A percentile compares a stretch with the other conserved stretches of the same genome.
These are phyloP conservation scores for Neurospora hispaniola DNA, from an alignment of 495 filamentous ascomycete species.

Conservation along the genomic window DNA sequence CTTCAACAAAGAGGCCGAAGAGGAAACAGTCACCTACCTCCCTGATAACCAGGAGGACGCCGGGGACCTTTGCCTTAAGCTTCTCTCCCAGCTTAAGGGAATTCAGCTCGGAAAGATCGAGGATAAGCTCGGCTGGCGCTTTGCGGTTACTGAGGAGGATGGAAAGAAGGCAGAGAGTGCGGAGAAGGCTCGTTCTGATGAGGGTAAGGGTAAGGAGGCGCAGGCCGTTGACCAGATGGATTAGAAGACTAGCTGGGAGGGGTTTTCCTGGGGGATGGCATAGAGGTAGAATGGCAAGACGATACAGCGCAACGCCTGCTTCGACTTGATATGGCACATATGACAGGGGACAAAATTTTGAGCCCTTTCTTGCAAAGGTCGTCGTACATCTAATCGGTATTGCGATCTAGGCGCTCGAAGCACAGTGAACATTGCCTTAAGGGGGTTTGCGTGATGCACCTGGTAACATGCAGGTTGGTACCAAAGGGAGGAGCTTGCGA, in stretches of 20 bases:
- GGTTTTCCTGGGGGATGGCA: neutral
- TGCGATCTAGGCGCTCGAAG: too few relatives aligned
- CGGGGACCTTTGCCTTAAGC: constrained; percentile 55
- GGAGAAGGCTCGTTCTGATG: neutral
- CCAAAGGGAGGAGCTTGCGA: neutral
- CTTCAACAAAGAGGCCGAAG: constrained; percentile 5
- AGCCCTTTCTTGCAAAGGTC: too few relatives aligned
- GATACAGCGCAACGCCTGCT: neutral
- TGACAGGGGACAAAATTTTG: too few relatives aligned
- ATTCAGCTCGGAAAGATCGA: constrained; percentile 72
- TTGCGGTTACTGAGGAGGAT: constrained; percentile 41
- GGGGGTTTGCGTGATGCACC: too few relatives aligned
- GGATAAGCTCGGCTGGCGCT: constrained; percentile 68
- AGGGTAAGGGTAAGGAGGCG: neutral
- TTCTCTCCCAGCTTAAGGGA: constrained; percentile 67
- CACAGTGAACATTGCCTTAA: too few relatives aligned
- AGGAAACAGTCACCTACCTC: constrained; percentile 61
- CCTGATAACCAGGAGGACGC: constrained; percentile 50
- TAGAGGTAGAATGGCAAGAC: neutral
- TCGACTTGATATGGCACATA: too few relatives aligned
- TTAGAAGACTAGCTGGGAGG: neutral
- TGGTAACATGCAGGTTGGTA: too few relatives aligned
- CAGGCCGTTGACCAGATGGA: neutral
- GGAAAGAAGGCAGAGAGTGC: constrained; percentile 24
- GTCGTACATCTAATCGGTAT: too few relatives aligned